Percentiles rank a stretch among this genome's conserved stretches.
Evolutionary conservation across 768 basidiomycete species (phyloP).

Genomic region (Pleurotus platypus): DNA sequence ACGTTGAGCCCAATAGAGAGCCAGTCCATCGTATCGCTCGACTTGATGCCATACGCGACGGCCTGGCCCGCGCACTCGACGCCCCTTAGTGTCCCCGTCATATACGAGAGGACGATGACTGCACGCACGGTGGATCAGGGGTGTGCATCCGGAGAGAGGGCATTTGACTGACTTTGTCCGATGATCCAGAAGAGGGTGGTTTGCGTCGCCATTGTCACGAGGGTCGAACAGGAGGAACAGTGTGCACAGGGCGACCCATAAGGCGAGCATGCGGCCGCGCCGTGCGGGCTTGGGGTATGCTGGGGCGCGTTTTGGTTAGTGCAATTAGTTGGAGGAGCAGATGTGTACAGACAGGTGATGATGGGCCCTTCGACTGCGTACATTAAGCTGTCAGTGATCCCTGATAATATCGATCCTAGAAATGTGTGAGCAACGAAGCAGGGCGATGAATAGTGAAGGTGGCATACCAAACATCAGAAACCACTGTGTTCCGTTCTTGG

Average conservation of each 20-base stretch:
- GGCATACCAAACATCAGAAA: constrained; percentile 26
- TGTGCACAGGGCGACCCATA: constrained; percentile 30
- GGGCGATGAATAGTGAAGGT: neutral
- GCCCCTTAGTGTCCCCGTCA: constrained; percentile 29
- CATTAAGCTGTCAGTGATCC: constrained; percentile 27
- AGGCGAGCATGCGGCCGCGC: constrained; percentile 28
- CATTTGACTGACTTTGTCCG: constrained; percentile 18
- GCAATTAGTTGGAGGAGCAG: too few relatives aligned
- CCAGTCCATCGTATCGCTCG: constrained; percentile 27
- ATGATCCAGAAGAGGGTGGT: constrained; percentile 30
- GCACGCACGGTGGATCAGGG: neutral
- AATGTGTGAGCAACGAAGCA: neutral
- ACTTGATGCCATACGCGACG: constrained; percentile 30
- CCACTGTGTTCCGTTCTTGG: constrained; percentile 30
- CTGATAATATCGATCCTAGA: constrained; percentile 25
- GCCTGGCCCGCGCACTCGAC: constrained; percentile 30
- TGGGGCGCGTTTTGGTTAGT: constrained; percentile 1
- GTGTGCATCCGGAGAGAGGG: neutral
- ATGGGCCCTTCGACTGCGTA: constrained; percentile 29
- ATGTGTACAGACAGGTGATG: constrained; percentile 19
- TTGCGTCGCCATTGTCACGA: constrained; percentile 29
- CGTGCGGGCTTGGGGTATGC: constrained; percentile 30
- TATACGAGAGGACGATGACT: constrained; percentile 28
- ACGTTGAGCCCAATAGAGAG: constrained; percentile 28
- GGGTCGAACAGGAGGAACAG: constrained; percentile 27